These are phyloP conservation scores for Penicillium pancosmium DNA, from an alignment of 495 filamentous ascomycete species.

Conservation along the genomic window DNA sequence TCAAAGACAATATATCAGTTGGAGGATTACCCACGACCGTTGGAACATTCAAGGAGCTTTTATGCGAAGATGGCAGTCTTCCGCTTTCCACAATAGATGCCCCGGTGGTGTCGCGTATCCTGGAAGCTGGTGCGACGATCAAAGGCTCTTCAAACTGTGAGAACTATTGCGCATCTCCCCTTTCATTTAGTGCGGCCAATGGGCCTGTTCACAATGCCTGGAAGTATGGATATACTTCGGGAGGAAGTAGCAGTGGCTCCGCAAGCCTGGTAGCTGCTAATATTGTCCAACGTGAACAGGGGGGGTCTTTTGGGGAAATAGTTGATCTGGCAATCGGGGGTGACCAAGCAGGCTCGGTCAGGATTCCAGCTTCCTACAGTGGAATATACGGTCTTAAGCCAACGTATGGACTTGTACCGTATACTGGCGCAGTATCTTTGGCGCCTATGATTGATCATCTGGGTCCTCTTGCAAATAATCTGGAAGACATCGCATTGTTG, in stretches of 20 bases:
- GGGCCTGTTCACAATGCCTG: constrained; percentile 52
- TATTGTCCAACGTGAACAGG: constrained; percentile 38
- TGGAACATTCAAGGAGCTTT: constrained; percentile 32
- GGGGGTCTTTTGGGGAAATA: constrained; percentile 27
- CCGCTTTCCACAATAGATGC: constrained; percentile 39
- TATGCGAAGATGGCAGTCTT: constrained; percentile 25
- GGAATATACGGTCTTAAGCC: constrained; percentile 50
- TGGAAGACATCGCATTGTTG: constrained; percentile 54
- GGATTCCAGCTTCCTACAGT: constrained; percentile 52
- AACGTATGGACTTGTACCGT: constrained; percentile 54
- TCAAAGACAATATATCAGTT: constrained; percentile 44
- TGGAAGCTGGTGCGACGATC: constrained; percentile 41
- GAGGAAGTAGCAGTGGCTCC: constrained; percentile 57
- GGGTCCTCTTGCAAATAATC: constrained; percentile 51
- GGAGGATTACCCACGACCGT: constrained; percentile 36
- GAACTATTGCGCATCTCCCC: constrained; percentile 39
- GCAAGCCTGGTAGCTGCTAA: constrained; percentile 49
- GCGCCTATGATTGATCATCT: constrained; percentile 49
- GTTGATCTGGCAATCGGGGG: constrained; percentile 58
- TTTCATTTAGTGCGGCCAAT: constrained; percentile 40
- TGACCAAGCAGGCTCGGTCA: constrained; percentile 60
- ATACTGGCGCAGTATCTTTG: constrained; percentile 45
- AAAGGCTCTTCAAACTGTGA: constrained; percentile 45
- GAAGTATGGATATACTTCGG: constrained; percentile 40
- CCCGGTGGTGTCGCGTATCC: constrained; percentile 40